Percentiles rank a stretch among this genome's conserved stretches.
These are phyloP conservation scores for Vigna mungo DNA, from an alignment of 306 rosid genomes.

Conservation along the genomic window DNA sequence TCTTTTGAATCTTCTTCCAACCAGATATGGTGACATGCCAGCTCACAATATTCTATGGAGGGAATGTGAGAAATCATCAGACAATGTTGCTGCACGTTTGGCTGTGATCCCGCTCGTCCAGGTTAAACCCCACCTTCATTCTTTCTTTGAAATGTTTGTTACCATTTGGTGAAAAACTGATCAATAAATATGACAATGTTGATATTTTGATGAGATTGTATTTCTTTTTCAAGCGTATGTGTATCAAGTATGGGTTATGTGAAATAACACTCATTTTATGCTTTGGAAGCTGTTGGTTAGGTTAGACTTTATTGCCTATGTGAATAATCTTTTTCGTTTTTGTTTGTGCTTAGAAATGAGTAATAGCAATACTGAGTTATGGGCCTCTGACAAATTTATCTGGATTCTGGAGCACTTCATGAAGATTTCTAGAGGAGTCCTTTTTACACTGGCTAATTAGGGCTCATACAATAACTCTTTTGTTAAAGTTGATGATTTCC, in stretches of 20 bases:
- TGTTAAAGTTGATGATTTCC: constrained; percentile 6
- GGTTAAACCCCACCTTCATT: constrained; percentile 46
- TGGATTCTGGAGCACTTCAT: background rate
- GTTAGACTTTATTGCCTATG: background rate
- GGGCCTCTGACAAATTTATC: background rate
- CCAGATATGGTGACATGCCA: constrained; percentile 96
- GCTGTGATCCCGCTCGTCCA: constrained; percentile 92
- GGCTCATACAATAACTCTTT: constrained; percentile 19
- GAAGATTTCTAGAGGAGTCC: constrained; percentile 20
- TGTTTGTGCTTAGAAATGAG: constrained; percentile 9
- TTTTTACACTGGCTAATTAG: constrained; percentile 15
- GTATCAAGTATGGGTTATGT: background rate
- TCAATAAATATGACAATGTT: background rate
- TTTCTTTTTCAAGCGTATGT: background rate
- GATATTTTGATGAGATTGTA: background rate
- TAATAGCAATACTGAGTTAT: background rate
- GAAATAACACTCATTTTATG: constrained; percentile 12
- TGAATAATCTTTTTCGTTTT: background rate
- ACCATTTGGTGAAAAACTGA: constrained; percentile 24
- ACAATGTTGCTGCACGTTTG: constrained; percentile 89
- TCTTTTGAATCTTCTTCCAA: constrained; percentile 31
- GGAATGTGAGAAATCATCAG: constrained; percentile 94
- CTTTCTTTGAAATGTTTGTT: background rate
- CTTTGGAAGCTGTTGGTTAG: constrained; percentile 16
- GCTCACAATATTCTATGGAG: constrained; percentile 96